Conservation (phyloP, 2,329 filamentous ascomycete species). For the Acephala macrosclerotiorum region DNA sequence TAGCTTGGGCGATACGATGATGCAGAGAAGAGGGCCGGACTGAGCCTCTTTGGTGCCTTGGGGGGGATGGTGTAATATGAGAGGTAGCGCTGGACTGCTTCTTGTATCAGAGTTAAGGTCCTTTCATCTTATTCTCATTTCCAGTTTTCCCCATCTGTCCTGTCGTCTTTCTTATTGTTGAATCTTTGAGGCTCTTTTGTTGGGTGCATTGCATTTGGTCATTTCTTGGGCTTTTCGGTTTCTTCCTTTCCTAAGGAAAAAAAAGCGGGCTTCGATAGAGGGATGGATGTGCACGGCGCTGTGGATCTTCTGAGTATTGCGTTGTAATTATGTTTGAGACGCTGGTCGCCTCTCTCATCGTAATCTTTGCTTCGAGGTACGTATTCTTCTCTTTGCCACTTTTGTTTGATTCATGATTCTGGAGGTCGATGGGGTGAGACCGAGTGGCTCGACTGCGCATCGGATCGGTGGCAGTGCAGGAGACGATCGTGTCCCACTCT, state of each 20-base stretch:
- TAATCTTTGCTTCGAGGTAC: slow-evolving; percentile 42
- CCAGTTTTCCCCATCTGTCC: neutral
- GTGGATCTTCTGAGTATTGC: slow-evolving; percentile 31
- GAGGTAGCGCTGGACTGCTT: neutral
- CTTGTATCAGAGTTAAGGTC: slow-evolving; percentile 9
- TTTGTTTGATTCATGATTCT: slow-evolving; percentile 9
- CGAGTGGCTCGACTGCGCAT: neutral
- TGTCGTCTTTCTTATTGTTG: slow-evolving; percentile 4
- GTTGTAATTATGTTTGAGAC: slow-evolving; percentile 45
- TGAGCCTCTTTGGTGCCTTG: slow-evolving; percentile 15
- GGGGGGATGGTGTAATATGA: slow-evolving; percentile 3
- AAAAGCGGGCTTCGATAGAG: slow-evolving; percentile 13
- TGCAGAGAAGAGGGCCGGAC: slow-evolving; percentile 17
- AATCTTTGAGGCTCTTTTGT: slow-evolving; percentile 11
- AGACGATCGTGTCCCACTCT: neutral
- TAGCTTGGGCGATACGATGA: slow-evolving; percentile 29
- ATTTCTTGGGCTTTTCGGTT: neutral
- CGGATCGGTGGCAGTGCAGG: slow-evolving; percentile 4
- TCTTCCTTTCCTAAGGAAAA: neutral
- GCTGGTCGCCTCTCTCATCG: slow-evolving; percentile 42
- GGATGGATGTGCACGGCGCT: slow-evolving; percentile 21
- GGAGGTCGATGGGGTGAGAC: slow-evolving; percentile 3
- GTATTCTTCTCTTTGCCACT: slow-evolving; percentile 20
- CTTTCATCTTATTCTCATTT: slow-evolving; percentile 10
- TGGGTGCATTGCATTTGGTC: slow-evolving; percentile 13